Evolutionary conservation across 2,329 filamentous ascomycete genomes (phyloP), one percentile per base, ranked within the genome.

Genomic region (Penicillium decumbens): DNA sequence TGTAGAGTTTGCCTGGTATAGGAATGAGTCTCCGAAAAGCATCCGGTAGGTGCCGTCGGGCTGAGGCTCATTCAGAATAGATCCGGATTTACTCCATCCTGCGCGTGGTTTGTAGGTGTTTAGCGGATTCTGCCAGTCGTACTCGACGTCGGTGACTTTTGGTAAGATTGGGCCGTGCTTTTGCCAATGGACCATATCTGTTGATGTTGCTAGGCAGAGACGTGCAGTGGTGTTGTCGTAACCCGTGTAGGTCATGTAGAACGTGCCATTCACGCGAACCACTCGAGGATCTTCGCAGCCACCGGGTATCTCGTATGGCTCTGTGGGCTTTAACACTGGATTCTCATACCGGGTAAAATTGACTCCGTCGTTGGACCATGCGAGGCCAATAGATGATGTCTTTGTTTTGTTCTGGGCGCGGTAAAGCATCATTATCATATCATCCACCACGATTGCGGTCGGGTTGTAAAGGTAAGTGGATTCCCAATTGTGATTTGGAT

Each of bases 281-380:
- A 72, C 58, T 13, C 69, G 60, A 8, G 69, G 67, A 47, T 72
- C 69, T 50, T 72, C 68, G 24, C 67, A 66, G 28, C 68, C 67
- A 3, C 56, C 53, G 6, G 54, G 50, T 3, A 20, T 41, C 42
- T 71, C 68, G 52, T 61, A 71, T 1, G 58, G 45, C 45, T 70
- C 66, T 3, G 66, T 69, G 3, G 66, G 55, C 18, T 58, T 57
- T 7, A 71, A 30, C 15, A 72, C 57, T 0, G 68, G 67, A 1
- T 62, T 47, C 35, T 65, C 61, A 9, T 64, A 60, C 4, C 68
- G 59, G 3, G 67, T 69, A 55, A 71, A 71, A 45, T 56, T 60
- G 47, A 58, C 62, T 10, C 68, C 69, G 44, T 71, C 64, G 25
- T 49, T 59, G 2, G 67, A 70, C 68, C 67, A 71, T 3, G 68